Conservation (phyloP, 164 flowering plant genomes). For the Liquidambar formosana region DNA sequence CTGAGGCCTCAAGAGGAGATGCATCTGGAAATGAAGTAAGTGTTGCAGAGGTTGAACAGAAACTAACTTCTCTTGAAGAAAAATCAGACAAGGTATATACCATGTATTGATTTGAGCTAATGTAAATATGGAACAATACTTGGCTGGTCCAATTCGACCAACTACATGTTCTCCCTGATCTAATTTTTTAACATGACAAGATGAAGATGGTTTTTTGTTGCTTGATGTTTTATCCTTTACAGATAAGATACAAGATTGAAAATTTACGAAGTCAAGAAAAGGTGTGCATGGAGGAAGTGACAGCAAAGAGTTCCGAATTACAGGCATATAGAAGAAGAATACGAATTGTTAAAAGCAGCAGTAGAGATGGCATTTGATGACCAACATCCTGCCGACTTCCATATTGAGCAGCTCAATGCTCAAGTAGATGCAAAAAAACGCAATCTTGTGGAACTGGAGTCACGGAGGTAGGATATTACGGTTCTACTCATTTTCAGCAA, state of each 20-base stretch:
- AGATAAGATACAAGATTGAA: constrained; percentile 29
- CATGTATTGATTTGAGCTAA: not conserved
- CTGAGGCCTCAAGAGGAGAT: constrained; percentile 6
- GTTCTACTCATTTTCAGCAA: constrained; percentile 1
- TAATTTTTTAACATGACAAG: not conserved
- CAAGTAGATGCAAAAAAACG: constrained; percentile 35
- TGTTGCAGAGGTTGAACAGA: constrained; percentile 19
- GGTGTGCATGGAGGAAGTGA: constrained; percentile 26
- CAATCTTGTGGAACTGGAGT: constrained; percentile 41
- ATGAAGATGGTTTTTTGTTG: constrained; percentile 3
- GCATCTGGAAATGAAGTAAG: constrained; percentile 21
- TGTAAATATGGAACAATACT: constrained; percentile 1
- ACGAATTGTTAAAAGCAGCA: constrained; percentile 43
- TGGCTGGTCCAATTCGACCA: not conserved
- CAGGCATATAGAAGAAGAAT: constrained; percentile 45
- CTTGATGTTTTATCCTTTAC: constrained; percentile 10
- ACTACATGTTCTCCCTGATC: not conserved
- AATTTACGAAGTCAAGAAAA: constrained; percentile 31
- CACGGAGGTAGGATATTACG: constrained; percentile 39
- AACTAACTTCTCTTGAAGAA: constrained; percentile 24
- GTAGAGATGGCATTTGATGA: constrained; percentile 53
- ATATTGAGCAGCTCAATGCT: constrained; percentile 42
- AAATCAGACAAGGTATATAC: constrained; percentile 35
- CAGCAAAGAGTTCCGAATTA: constrained; percentile 25
- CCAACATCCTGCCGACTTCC: constrained; percentile 40